Base-by-base conservation (phyloP, 2,329 filamentous ascomycete genomes). In the Sporothrix dimorphospora region DNA sequence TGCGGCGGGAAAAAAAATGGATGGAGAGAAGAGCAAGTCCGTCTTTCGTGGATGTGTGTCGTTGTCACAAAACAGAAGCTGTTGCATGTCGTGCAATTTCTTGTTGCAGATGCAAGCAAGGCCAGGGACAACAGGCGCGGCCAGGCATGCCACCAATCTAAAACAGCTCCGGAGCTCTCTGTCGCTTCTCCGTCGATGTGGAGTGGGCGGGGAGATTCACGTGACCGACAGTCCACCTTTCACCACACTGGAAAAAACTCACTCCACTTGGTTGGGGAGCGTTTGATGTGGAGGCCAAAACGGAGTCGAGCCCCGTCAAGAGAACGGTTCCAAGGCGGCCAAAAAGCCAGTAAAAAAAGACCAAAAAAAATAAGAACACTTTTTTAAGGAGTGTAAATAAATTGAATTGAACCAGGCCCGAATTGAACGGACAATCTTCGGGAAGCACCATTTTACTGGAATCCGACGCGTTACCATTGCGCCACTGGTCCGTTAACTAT, bases 391-490 rank as follows among this genome's bases (percentile, higher is more conserved):
- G 38, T 27, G 21, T 55, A 47, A 66, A 40, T 34, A n/a, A 47
- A 21, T 16, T 24, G 19, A 27, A 12, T 45, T 73, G 72, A 73
- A 55, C 72, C 72, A 73, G 72, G 65, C 72, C 72, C 72, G 72
- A 73, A 73, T 73, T 69, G 72, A 73, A 73, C 72, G 72, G 72
- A 73, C 65, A 71, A 71, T 73, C 72, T 73, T 73, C 72, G 69
- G 72, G 72, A 72, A 61, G 51, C 68, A 51, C 71, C 71, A 72
- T 55, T 66, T 72, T 66, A 45, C 72, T 73, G 72, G 72, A 73
- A 73, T 73, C 72, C 69, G 72, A 73, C 69, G 72, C 72, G 72
- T 71, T 73, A 73, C 72, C 72, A 73, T 73, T 73, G 69, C 72
- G 72, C 72, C 72, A 73, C 72, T 73, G 69, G 72, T 55, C 59